phyloP scores from a whole-genome alignment of 805 yeast genomes.

The Yarrowia porcina region DNA sequence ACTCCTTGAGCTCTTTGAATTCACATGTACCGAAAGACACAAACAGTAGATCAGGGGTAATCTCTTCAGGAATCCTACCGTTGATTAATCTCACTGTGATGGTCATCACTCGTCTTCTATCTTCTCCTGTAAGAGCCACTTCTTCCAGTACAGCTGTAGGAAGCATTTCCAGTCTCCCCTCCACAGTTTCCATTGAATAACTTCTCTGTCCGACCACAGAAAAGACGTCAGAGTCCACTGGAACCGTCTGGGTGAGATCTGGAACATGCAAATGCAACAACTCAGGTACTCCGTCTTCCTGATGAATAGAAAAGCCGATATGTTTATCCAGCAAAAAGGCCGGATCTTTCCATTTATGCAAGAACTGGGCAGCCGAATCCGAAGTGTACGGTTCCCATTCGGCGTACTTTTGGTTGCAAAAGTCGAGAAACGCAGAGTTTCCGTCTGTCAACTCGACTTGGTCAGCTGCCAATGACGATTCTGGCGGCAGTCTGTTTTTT shows the following conservation, averaged over 20 bases:
- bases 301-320: background rate
- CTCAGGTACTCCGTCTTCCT: background rate
- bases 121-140: background rate
- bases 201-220: slow-evolving; percentile 19
- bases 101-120: background rate
- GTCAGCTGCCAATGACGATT: background rate
- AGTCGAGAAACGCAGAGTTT: background rate
- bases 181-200: background rate
- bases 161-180: slow-evolving; percentile 1
- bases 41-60: background rate
- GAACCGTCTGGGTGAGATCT: background rate
- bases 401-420: background rate
- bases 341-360: background rate
- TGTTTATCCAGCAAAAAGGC: background rate
- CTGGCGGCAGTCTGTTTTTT: background rate
- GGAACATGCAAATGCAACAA: slow-evolving; percentile 11
- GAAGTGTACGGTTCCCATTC: background rate
- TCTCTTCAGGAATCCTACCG: background rate
- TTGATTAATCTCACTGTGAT: background rate
- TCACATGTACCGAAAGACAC: slow-evolving; percentile 4
- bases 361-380: background rate
- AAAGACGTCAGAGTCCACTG: background rate
- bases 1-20: background rate
- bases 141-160: background rate
- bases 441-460: background rate